Conservation (phyloP, 1,284 basidiomycete genomes). For the Marasmius oreades region DNA sequence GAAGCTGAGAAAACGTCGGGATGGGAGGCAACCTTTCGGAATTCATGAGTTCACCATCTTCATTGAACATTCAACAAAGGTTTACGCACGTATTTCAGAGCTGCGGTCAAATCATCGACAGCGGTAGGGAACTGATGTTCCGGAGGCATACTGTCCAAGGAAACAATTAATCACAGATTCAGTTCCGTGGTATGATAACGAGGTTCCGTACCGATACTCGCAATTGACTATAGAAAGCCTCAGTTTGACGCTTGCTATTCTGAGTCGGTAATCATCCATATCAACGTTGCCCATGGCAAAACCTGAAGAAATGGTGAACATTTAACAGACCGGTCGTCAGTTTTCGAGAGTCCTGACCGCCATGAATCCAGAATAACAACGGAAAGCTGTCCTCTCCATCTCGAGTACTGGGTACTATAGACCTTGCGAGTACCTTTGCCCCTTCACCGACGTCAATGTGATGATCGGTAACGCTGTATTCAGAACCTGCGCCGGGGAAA, state of each 20-base stretch:
- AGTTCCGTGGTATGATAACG: no score
- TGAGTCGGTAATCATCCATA: conserved; percentile 11
- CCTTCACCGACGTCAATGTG: conserved; percentile 3
- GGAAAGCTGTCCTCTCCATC: conserved; percentile 9
- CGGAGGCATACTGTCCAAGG: conserved; percentile 12
- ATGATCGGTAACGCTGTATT: conserved; percentile 1
- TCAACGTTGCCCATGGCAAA: conserved; percentile 9
- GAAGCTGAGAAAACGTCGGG: conserved; percentile 2
- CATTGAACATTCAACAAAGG: background rate
- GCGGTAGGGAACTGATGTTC: conserved; percentile 16
- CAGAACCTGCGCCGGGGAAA: background rate
- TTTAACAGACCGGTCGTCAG: background rate
- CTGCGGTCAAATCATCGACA: conserved; percentile 14
- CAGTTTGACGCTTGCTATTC: conserved; percentile 11
- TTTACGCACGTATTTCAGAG: conserved; percentile 12
- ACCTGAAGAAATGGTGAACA: background rate
- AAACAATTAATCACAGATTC: background rate
- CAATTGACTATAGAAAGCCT: conserved; percentile 13
- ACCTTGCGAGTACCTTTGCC: conserved; percentile 1
- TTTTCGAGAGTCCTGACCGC: conserved; percentile 1
- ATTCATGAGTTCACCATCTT: background rate
- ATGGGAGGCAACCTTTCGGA: conserved; percentile 1
- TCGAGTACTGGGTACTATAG: background rate
- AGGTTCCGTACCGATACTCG: conserved; percentile 12
- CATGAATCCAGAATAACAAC: conserved; percentile 13